phyloP scores from a whole-genome alignment of 805 yeast genomes.

The Kazachstania martiniae region DNA sequence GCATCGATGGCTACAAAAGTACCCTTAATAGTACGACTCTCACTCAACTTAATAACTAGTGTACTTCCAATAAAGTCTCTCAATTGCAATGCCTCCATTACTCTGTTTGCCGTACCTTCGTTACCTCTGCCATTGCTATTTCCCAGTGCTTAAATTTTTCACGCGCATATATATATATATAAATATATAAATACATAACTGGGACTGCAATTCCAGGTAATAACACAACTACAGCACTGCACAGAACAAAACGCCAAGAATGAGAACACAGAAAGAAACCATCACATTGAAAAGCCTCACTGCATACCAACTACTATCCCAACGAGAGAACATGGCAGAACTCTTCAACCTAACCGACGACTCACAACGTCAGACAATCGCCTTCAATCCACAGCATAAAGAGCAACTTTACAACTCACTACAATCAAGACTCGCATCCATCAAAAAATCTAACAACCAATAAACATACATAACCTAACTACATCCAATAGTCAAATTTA shows the following conservation, averaged over 20 bases:
- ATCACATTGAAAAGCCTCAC: constrained; percentile 23
- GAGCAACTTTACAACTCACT: too few relatives aligned
- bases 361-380: constrained; percentile 9
- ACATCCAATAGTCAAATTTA: too few relatives aligned
- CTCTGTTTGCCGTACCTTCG: too few relatives aligned
- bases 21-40: constrained; percentile 30
- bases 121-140: background rate
- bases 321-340: constrained; percentile 23
- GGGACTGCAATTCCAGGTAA: too few relatives aligned
- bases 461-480: too few relatives aligned
- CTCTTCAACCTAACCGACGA: constrained; percentile 21
- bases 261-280: background rate
- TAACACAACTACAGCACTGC: background rate
- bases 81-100: constrained; percentile 11
- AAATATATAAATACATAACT: too few relatives aligned
- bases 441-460: too few relatives aligned
- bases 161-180: too few relatives aligned
- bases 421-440: too few relatives aligned
- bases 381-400: too few relatives aligned
- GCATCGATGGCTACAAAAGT: constrained; percentile 35
- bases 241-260: background rate
- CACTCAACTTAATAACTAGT: constrained; percentile 29
- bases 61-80: constrained; percentile 23
- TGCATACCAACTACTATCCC: constrained; percentile 20
- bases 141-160: background rate